Conservation (phyloP, 306 rosid species). For the Hippophae tibetana region DNA sequence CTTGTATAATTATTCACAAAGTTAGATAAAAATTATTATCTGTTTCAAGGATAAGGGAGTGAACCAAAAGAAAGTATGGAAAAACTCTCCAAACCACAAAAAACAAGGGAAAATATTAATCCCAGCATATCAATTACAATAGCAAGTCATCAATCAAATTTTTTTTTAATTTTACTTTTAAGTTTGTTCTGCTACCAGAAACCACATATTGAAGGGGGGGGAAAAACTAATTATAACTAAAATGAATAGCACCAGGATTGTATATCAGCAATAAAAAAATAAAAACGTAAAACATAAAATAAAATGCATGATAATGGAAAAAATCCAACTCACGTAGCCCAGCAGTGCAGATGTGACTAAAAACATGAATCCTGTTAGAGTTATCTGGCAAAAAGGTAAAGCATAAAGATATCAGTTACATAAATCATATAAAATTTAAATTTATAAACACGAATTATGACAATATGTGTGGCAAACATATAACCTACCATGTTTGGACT, state of each 20-base stretch:
- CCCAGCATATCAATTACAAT: not conserved
- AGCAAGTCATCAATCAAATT: too few species aligned
- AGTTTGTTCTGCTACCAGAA: not conserved
- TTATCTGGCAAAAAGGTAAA: slow-evolving; percentile 22
- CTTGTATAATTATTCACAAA: too few species aligned
- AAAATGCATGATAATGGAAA: not conserved
- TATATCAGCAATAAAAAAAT: slow-evolving; percentile 7
- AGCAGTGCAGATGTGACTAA: slow-evolving; percentile 68
- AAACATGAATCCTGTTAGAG: slow-evolving; percentile 80
- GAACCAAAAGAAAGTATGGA: too few species aligned
- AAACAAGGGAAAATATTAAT: too few species aligned
- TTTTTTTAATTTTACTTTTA: not conserved
- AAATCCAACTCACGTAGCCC: slow-evolving; percentile 67
- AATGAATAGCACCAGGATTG: not conserved
- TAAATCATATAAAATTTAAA: slow-evolving; percentile 5
- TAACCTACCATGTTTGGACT: slow-evolving; percentile 82
- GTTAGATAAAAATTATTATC: too few species aligned
- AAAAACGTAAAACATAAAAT: not conserved
- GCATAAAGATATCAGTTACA: slow-evolving; percentile 13
- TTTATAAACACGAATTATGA: slow-evolving; percentile 12
- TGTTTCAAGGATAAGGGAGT: too few species aligned
- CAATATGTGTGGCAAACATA: slow-evolving; percentile 13
- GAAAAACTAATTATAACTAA: not conserved
- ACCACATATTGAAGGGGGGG: not conserved
- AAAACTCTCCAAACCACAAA: too few species aligned